phyloP scores from a whole-genome alignment of 306 rosid species.

The Echinosophora koreensis region DNA sequence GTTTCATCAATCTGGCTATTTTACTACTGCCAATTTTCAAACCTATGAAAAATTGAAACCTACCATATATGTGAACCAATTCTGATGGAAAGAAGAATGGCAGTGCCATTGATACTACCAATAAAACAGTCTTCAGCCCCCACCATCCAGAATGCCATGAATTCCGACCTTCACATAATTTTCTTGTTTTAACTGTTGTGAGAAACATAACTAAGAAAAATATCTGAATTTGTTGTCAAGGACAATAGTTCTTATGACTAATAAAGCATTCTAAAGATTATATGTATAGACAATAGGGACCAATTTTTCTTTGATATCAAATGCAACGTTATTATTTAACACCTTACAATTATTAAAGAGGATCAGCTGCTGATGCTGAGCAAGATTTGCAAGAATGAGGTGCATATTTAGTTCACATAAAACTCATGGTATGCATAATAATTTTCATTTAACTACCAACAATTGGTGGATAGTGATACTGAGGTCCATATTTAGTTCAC shows the following conservation, averaged over 20 bases:
- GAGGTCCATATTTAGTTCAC: background rate
- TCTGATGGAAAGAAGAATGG: constrained; percentile 68
- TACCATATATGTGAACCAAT: constrained; percentile 76
- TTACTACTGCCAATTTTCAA: background rate
- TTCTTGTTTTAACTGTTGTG: constrained; percentile 71
- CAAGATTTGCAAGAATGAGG: constrained; percentile 16
- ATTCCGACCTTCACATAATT: constrained; percentile 64
- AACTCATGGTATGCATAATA: background rate
- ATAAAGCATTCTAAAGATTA: background rate
- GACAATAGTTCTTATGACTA: constrained; percentile 26
- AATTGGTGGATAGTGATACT: background rate
- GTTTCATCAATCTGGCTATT: background rate
- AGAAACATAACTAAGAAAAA: constrained; percentile 83
- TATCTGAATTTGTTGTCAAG: constrained; percentile 75
- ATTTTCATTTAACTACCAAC: background rate
- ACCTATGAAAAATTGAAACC: constrained; percentile 15
- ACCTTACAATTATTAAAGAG: background rate
- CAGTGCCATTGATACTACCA: constrained; percentile 65
- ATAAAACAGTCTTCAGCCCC: constrained; percentile 63
- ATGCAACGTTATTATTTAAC: background rate
- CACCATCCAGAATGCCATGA: constrained; percentile 89
- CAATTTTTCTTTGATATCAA: background rate
- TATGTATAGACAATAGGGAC: background rate
- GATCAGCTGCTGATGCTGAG: background rate
- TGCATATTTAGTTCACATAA: constrained; percentile 7